Conservation (phyloP, 352 stramenopile genomes). For the Phytophthora crassamura region DNA sequence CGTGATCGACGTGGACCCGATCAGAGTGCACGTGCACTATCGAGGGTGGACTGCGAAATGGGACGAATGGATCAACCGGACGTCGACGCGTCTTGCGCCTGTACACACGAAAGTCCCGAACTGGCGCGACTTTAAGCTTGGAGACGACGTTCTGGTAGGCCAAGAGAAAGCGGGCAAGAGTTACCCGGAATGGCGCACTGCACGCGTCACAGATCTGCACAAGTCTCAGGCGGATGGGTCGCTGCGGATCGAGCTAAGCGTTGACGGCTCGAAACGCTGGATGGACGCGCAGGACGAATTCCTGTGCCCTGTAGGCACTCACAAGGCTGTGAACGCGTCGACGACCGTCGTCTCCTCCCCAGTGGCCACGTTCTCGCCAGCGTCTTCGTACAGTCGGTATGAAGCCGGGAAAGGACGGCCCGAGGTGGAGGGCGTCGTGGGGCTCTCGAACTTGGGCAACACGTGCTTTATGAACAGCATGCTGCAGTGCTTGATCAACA, state of each 20-base stretch:
- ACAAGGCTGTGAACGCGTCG: conserved; percentile 58
- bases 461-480: conserved; percentile 91
- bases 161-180: conserved; percentile 35
- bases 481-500: conserved; percentile 94
- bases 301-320: conserved; percentile 61
- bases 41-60: conserved; percentile 97
- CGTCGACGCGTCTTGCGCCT: conserved; percentile 89
- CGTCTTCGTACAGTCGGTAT: conserved; percentile 44
- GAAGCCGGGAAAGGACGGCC: conserved; percentile 61
- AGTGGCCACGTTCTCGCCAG: conserved; percentile 21
- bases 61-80: conserved; percentile 95
- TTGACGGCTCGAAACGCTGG: conserved; percentile 55
- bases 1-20: conserved; percentile 48
- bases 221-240: conserved; percentile 23
- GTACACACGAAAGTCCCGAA: conserved; percentile 89
- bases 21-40: conserved; percentile 93
- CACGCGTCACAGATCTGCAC: conserved; percentile 43
- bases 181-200: conserved; percentile 73
- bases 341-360: conserved; percentile 12
- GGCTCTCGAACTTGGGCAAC: conserved; percentile 79
- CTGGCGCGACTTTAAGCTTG: conserved; percentile 71
- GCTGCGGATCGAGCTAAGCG: conserved; percentile 53
- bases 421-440: conserved; percentile 69
- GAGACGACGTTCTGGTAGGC: conserved; percentile 63
- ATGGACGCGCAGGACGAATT: conserved; percentile 72